Base-by-base conservation (phyloP, 345 rosid species). In the Pistacia atlantica region DNA sequence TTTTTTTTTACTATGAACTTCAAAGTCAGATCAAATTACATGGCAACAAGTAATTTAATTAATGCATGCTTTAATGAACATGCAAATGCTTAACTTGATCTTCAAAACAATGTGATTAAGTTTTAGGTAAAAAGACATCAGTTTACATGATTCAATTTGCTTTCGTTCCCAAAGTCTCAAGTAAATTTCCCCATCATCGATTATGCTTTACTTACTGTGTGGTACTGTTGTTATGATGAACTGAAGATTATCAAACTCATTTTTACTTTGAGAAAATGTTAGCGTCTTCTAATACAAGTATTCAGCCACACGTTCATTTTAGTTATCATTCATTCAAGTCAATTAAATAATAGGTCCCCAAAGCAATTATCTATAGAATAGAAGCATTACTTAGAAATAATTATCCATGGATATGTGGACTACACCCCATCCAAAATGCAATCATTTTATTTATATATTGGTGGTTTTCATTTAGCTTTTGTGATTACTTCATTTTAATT, bases 241-340 rank as follows among this genome's bases (percentile, higher is more conserved):
- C 11, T 22, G 69, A 37, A 57, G 61, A 82, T 82, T 63, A 85
- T 78, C 33, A 20, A 13, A 31, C 33, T n/a, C 57, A 79, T 62
- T 18, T 11, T 60, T 54, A 51, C 69, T 78, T 63, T 51, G 14
- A 46, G 10, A n/a, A 31, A 72, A 35, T 33, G 42, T 45, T 52
- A 28, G 45, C 8, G 28, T 20, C 69, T 60, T 20, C 11, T 65
- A 56, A 37, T 42, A 65, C 71, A 60, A 16, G 20, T 46, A 76
- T 58, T 28, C 81, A 71, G 77, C 71, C 86, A 78, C 85, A 76
- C 80, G 79, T 83, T 81, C 86, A 56, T 37, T 35, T 66, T 49
- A 51, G 48, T 75, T 59, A 76, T 58, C 72, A 65, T 76, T 71
- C 14, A 65, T 64, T 65, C 48, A 48, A 73, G 22, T 48, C 48